Conservation (phyloP, 108 stramenopile genomes). For the Asterionellopsis glacialis region DNA sequence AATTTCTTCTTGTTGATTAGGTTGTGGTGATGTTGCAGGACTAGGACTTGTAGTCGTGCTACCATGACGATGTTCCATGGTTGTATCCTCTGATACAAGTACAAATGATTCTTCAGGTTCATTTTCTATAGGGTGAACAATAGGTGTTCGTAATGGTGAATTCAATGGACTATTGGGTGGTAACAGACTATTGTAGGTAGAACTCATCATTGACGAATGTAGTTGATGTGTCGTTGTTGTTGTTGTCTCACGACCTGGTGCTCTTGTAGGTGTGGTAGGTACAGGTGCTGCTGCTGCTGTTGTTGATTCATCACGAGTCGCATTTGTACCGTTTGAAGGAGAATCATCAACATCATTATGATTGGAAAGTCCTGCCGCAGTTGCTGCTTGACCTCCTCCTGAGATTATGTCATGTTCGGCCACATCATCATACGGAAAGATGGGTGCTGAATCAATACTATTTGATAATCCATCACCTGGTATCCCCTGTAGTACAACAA, state of each 20-base stretch:
- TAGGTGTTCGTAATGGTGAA: neutral
- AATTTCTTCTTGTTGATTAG: neutral
- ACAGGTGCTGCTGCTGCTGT: too few species aligned
- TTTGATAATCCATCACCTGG: constrained; percentile 63
- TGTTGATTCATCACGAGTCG: neutral
- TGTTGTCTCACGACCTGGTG: too few species aligned
- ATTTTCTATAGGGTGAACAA: neutral
- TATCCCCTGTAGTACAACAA: constrained; percentile 57
- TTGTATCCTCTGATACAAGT: constrained; percentile 1
- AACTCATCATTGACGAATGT: too few species aligned
- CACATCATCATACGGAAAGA: constrained; percentile 3
- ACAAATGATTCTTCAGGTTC: neutral
- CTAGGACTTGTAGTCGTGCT: too few species aligned
- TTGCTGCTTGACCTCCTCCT: neutral
- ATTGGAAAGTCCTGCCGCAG: too few species aligned
- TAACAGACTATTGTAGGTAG: neutral
- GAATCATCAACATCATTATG: neutral
- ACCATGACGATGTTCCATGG: too few species aligned
- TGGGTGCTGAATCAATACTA: constrained; percentile 38
- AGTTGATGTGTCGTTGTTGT: too few species aligned
- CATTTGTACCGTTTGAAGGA: neutral
- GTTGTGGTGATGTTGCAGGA: neutral
- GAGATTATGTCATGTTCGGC: neutral
- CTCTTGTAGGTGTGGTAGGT: too few species aligned
- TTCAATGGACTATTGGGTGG: neutral